Percentiles rank a stretch among this genome's conserved stretches.
phyloP scores from a whole-genome alignment of 2,329 filamentous ascomycete species.

The Botrytis paeoniae region DNA sequence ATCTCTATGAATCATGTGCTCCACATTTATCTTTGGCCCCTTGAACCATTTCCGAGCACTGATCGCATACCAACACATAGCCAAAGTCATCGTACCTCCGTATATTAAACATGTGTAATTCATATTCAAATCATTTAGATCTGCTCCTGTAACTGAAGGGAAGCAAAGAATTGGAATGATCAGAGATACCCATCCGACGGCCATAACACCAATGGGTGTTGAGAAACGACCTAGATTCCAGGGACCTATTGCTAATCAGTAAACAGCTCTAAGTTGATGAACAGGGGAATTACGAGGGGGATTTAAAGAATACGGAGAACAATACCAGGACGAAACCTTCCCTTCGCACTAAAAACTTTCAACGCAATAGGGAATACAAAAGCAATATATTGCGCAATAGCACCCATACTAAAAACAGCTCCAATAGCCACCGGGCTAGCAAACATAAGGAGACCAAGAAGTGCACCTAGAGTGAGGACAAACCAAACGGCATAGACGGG shows the following conservation, averaged over 20 bases:
- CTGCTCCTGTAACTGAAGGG: constrained; percentile 53
- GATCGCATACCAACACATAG: constrained; percentile 61
- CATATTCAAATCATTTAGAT: constrained; percentile 53
- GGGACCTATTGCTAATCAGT: constrained; percentile 40
- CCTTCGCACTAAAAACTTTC: constrained; percentile 57
- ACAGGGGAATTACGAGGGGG: background rate
- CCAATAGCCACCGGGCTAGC: constrained; percentile 60
- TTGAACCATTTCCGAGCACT: constrained; percentile 67
- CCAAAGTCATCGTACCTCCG: constrained; percentile 58
- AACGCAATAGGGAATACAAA: constrained; percentile 59
- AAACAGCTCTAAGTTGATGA: fast-evolving
- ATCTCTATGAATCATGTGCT: constrained; percentile 33
- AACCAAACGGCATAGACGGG: constrained; percentile 71
- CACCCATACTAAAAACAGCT: constrained; percentile 68
- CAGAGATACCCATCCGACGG: constrained; percentile 57
- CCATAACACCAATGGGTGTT: constrained; percentile 53
- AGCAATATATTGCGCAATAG: constrained; percentile 63
- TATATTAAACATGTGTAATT: constrained; percentile 69
- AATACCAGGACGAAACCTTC: constrained; percentile 58
- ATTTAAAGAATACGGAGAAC: background rate
- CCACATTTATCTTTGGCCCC: constrained; percentile 66
- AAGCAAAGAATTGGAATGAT: constrained; percentile 69
- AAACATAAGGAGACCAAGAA: constrained; percentile 63
- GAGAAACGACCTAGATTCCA: constrained; percentile 65
- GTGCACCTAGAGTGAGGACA: constrained; percentile 57